phyloP scores from a whole-genome alignment of 2,329 filamentous ascomycete genomes.

The Microdochium bolleyi region DNA sequence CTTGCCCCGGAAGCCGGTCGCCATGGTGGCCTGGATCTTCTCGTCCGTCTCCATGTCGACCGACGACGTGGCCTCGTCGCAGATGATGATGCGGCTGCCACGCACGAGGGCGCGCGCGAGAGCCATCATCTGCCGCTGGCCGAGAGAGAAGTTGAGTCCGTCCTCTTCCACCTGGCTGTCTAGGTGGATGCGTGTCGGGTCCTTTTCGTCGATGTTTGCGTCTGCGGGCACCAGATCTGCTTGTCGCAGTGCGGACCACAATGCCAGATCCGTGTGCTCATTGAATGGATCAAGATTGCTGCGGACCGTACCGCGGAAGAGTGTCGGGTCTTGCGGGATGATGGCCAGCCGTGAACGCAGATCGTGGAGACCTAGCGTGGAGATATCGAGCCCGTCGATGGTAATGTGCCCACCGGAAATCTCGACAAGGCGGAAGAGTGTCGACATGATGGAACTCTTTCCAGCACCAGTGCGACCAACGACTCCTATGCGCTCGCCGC shows the following conservation, averaged over 20 bases:
- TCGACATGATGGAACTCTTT: slow-evolving; percentile 78
- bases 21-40: slow-evolving; percentile 88
- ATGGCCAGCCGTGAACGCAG: slow-evolving; percentile 70
- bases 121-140: slow-evolving; percentile 92
- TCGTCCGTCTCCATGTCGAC: slow-evolving; percentile 96
- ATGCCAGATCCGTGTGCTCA: slow-evolving; percentile 68
- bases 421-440: slow-evolving; percentile 70
- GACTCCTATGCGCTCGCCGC: slow-evolving; percentile 74
- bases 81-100: slow-evolving; percentile 84
- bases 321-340: slow-evolving; percentile 77
- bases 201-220: slow-evolving; percentile 16
- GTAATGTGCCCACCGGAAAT: slow-evolving; percentile 53
- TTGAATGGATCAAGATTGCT: slow-evolving; percentile 75
- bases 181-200: slow-evolving; percentile 62
- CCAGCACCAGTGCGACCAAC: slow-evolving; percentile 77
- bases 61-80: slow-evolving; percentile 88
- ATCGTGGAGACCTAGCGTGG: slow-evolving; percentile 66
- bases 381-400: slow-evolving; percentile 62
- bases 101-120: slow-evolving; percentile 85
- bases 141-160: slow-evolving; percentile 90
- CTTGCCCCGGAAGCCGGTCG: slow-evolving; percentile 74
- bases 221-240: slow-evolving; percentile 56
- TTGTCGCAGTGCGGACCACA: slow-evolving; percentile 72
- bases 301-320: slow-evolving; percentile 74
- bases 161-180: slow-evolving; percentile 87